phyloP scores from a whole-genome alignment of 257 asterid genomes.

The Nemophila menziesii region DNA sequence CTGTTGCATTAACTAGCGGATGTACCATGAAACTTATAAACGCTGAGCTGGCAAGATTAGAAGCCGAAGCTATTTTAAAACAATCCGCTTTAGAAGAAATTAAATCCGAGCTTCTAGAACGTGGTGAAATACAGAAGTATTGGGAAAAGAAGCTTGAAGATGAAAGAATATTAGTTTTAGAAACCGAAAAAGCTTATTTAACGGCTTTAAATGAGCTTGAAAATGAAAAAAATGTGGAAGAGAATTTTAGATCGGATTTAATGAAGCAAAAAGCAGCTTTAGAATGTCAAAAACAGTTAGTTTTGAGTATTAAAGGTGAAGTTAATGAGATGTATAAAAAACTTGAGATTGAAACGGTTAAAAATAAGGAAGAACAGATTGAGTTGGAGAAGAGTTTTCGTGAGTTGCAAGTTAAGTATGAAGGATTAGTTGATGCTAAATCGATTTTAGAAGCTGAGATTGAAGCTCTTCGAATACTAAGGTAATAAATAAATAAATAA shows the following conservation, averaged over 20 bases:
- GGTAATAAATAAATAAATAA: too few relatives aligned
- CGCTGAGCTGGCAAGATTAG: constrained; percentile 47
- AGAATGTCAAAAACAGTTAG: constrained; percentile 77
- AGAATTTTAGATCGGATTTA: constrained; percentile 33
- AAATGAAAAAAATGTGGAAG: constrained; percentile 37
- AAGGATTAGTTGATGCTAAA: constrained; percentile 48
- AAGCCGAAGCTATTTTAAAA: constrained; percentile 40
- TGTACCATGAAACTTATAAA: constrained; percentile 37
- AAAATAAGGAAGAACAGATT: constrained; percentile 27
- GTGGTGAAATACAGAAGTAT: constrained; percentile 47
- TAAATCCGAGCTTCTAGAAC: constrained; percentile 49
- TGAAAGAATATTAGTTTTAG: constrained; percentile 43
- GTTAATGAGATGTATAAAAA: constrained; percentile 51
- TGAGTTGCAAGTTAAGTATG: constrained; percentile 40
- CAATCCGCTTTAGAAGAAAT: constrained; percentile 46
- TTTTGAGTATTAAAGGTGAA: constrained; percentile 52
- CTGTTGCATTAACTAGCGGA: constrained; percentile 73
- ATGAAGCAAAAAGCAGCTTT: constrained; percentile 66
- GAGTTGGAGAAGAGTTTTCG: constrained; percentile 14
- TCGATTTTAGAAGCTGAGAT: constrained; percentile 71
- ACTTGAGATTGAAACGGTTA: constrained; percentile 32
- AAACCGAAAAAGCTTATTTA: constrained; percentile 37
- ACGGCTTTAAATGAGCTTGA: constrained; percentile 36
- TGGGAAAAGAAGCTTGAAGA: constrained; percentile 63
- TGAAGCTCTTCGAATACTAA: constrained; percentile 71